These are phyloP conservation scores for Claviceps paspali DNA, from an alignment of 2,329 filamentous ascomycete genomes.

Conservation along the genomic window DNA sequence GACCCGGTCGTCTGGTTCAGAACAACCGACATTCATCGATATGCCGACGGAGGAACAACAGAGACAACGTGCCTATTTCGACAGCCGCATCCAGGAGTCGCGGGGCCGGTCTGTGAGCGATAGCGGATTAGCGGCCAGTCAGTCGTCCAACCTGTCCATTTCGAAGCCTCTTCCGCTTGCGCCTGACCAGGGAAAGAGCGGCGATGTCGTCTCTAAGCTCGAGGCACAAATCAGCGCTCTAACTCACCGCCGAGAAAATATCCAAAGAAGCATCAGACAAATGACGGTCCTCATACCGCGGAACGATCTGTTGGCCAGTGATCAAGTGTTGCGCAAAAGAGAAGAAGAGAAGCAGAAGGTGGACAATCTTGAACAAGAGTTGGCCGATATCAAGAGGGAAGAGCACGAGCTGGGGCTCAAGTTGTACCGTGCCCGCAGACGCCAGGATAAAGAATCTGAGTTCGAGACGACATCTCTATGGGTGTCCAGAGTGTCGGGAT, in stretches of 20 bases:
- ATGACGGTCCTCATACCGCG: conserved; percentile 65
- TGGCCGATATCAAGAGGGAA: conserved; percentile 58
- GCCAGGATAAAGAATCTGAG: conserved; percentile 49
- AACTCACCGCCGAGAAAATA: conserved; percentile 52
- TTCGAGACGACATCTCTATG: conserved; percentile 57
- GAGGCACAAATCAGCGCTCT: conserved; percentile 51
- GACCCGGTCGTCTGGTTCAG: conserved; percentile 8
- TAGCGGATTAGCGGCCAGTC: conserved; percentile 4
- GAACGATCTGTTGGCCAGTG: conserved; percentile 51
- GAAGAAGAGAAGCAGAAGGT: conserved; percentile 50
- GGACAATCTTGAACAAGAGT: conserved; percentile 46
- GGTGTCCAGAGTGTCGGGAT: conserved; percentile 58
- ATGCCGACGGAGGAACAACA: conserved; percentile 10
- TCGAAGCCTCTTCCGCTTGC: conserved; percentile 46
- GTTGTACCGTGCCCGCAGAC: conserved; percentile 59
- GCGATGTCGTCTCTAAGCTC: conserved; percentile 51
- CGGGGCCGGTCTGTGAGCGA: conserved; percentile 4
- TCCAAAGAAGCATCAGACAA: conserved; percentile 57
- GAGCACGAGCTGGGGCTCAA: conserved; percentile 67
- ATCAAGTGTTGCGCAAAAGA: conserved; percentile 42
- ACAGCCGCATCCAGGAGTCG: neutral
- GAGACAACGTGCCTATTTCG: neutral
- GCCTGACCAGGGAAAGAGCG: conserved; percentile 42
- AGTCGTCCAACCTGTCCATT: conserved; percentile 21
- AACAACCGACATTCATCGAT: conserved; percentile 16